phyloP scores from a whole-genome alignment of 495 filamentous ascomycete species.

The Chaetomium tenue region DNA sequence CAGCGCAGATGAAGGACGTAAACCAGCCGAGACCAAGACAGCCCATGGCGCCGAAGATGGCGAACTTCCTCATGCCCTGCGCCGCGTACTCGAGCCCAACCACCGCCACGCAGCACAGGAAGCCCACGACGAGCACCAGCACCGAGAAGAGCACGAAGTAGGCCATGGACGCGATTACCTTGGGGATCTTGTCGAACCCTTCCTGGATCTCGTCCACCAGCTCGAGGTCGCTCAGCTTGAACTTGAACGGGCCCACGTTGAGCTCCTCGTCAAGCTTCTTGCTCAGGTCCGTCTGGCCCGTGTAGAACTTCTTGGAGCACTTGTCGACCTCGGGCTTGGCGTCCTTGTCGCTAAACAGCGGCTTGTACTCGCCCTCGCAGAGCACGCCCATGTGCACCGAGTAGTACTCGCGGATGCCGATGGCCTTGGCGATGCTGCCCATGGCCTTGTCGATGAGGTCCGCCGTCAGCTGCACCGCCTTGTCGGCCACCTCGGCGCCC shows the following conservation, averaged over 20 bases:
- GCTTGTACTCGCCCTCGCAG: slow-evolving; percentile 61
- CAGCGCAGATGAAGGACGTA: slow-evolving; percentile 28
- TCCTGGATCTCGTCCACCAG: slow-evolving; percentile 62
- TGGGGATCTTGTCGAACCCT: slow-evolving; percentile 54
- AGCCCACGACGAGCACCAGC: slow-evolving; percentile 40
- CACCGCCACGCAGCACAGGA: slow-evolving; percentile 34
- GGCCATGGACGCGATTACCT: slow-evolving; percentile 53
- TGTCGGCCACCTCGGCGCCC: slow-evolving; percentile 30
- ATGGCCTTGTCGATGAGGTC: slow-evolving; percentile 39
- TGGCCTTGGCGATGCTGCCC: slow-evolving; percentile 39
- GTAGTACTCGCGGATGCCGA: slow-evolving; percentile 69
- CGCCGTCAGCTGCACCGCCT: slow-evolving; percentile 30
- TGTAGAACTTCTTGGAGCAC: slow-evolving; percentile 60
- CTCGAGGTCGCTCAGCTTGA: slow-evolving; percentile 55
- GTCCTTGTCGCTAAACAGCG: slow-evolving; percentile 45
- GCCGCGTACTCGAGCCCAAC: slow-evolving; percentile 13
- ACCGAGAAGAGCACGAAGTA: slow-evolving; percentile 60
- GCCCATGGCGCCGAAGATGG: slow-evolving; percentile 7
- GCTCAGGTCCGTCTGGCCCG: slow-evolving; percentile 58
- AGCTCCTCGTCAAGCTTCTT: slow-evolving; percentile 53
- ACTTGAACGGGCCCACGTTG: slow-evolving; percentile 43
- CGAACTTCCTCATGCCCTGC: background rate
- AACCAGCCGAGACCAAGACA: slow-evolving; percentile 22
- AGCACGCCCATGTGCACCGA: slow-evolving; percentile 66
- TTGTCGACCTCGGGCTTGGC: slow-evolving; percentile 54